Base-by-base conservation (phyloP, 805 yeast genomes). In the Wickerhamiella parazyma region DNA sequence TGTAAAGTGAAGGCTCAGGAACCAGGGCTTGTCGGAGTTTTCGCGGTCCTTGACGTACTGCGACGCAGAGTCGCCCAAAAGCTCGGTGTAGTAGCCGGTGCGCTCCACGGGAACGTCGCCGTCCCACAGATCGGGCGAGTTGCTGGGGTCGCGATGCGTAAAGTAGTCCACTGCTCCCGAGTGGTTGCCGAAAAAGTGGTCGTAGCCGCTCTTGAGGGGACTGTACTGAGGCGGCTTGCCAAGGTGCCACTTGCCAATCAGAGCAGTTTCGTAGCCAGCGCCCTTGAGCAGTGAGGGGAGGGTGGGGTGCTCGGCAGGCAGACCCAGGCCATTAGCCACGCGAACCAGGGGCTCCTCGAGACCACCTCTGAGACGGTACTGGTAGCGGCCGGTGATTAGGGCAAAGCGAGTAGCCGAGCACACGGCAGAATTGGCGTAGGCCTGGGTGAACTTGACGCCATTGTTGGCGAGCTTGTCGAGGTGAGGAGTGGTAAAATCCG, bases 361-460 rank as follows among this genome's bases (percentile, higher is more conserved):
- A 8, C 55, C 55, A 9, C 47, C 45, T 2, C 46, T 43, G 26
- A 48, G 51, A 12, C 53, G 47, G 49, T 75, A 78, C 52, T 75
- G 72, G 51, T 75, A 79, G 4, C 78, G 73, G 3, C 80, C 81
- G 2, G 75, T 69, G 35, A 75, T 56, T 3, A 75, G 62, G 74
- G 74, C 74, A 10, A 79, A 73, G 46, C 80, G 59, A 0, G 80
- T 75, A 6, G 80, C 80, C 2, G 80, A 73, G 50, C 80, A 75
- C 1, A 79, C 80, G 1, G 80, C 79, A 2, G 78, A 67, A 3
- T 79, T 79, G 2, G 80, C 70, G 48, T 75, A 77, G 57, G 75
- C 75, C 47, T 75, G 74, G 9, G 78, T 71, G 50, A 74, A 70
- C 36, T 73, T 54, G 17, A 67, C 51, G 4, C 80, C 79, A 6